Evolutionary conservation across 768 basidiomycete species (phyloP).

Genomic region (Brasilioporus rufonigricans): DNA sequence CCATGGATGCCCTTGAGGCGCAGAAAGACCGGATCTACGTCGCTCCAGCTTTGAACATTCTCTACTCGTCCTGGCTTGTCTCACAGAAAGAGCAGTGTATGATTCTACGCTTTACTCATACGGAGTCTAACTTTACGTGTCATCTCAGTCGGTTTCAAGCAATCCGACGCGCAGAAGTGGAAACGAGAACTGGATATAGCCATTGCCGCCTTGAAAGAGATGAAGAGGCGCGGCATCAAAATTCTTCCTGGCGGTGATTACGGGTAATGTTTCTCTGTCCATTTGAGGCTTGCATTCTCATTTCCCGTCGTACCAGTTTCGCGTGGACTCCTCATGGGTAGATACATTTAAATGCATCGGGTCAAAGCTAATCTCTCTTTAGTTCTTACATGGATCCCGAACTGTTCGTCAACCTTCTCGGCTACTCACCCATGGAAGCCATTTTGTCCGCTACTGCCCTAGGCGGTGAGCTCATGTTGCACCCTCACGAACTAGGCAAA

Average conservation of each 20-base stretch:
- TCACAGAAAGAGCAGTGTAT: slow-evolving; percentile 28
- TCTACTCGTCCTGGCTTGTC: slow-evolving; percentile 25
- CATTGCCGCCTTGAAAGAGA: slow-evolving; percentile 34
- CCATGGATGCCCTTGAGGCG: slow-evolving; percentile 35
- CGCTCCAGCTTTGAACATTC: slow-evolving; percentile 33
- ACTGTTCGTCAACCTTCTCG: slow-evolving; percentile 36
- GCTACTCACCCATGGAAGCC: slow-evolving; percentile 36
- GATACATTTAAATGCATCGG: neutral
- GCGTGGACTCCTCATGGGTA: slow-evolving; percentile 35
- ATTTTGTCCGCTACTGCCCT: slow-evolving; percentile 35
- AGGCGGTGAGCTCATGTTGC: slow-evolving; percentile 38
- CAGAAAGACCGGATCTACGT: slow-evolving; percentile 36
- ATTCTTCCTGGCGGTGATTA: slow-evolving; percentile 39
- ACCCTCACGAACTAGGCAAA: slow-evolving; percentile 36
- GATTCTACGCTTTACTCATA: neutral
- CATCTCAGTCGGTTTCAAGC: slow-evolving; percentile 20
- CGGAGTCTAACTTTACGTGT: neutral
- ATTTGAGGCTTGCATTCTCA: neutral
- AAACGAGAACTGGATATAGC: slow-evolving; percentile 34
- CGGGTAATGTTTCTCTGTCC: slow-evolving; percentile 21
- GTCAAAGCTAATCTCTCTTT: slow-evolving; percentile 1
- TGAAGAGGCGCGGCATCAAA: slow-evolving; percentile 36
- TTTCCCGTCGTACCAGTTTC: slow-evolving; percentile 11
- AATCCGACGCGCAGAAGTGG: slow-evolving; percentile 19
- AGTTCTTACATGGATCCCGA: slow-evolving; percentile 37